These are phyloP conservation scores for Aspergillus sp. DNA, from an alignment of 2,329 filamentous ascomycete genomes.

Conservation along the genomic window DNA sequence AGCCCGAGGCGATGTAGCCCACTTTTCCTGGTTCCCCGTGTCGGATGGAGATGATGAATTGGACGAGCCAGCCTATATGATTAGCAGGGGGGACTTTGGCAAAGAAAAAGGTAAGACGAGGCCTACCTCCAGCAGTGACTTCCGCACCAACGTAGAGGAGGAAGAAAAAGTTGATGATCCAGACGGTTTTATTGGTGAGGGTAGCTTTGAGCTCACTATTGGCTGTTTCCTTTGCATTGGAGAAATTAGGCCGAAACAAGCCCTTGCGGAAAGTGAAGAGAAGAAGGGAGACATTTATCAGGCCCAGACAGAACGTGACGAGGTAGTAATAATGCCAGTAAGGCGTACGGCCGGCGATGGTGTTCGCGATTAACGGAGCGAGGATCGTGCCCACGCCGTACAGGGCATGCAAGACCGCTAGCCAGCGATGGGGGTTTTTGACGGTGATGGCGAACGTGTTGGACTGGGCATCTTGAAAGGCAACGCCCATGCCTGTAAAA, in stretches of 20 bases:
- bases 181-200: constrained; percentile 12
- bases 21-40: constrained; percentile 17
- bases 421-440: constrained; percentile 17
- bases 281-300: constrained; percentile 9
- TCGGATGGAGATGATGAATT: constrained; percentile 17
- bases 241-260: constrained; percentile 15
- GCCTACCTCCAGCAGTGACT: constrained; percentile 17
- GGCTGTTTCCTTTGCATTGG: constrained; percentile 13
- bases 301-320: constrained; percentile 9
- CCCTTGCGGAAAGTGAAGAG: constrained; percentile 15
- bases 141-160: constrained; percentile 20
- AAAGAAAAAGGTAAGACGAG: not conserved
- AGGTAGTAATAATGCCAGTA: constrained; percentile 19
- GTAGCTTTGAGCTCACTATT: constrained; percentile 14
- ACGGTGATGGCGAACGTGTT: constrained; percentile 19
- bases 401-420: constrained; percentile 17
- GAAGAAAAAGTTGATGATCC: constrained; percentile 20
- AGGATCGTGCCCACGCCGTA: constrained; percentile 18
- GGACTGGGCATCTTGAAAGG: constrained; percentile 17
- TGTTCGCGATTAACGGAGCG: constrained; percentile 16
- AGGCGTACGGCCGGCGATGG: constrained; percentile 15
- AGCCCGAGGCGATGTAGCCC: constrained; percentile 18
- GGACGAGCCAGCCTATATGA: constrained; percentile 16
- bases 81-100: not conserved
- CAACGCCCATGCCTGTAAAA: constrained; percentile 17